phyloP scores from a whole-genome alignment of 2,329 filamentous ascomycete species.

The Chaetomium globosum region DNA sequence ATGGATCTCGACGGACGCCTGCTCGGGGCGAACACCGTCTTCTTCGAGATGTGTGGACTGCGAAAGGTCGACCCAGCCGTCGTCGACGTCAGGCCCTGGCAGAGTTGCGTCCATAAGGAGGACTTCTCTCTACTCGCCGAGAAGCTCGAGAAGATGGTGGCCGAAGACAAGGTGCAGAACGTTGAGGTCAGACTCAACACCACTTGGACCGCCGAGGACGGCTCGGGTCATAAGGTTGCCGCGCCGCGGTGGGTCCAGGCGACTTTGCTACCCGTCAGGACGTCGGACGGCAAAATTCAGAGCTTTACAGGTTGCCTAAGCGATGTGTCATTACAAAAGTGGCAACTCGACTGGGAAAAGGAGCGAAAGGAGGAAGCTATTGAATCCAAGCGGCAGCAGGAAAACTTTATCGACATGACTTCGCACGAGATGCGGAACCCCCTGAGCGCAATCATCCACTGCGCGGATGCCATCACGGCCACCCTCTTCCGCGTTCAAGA shows the following conservation, averaged over 20 bases:
- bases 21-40: constrained; percentile 56
- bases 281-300: constrained; percentile 50
- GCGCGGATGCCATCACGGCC: constrained; percentile 68
- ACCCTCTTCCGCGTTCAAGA: constrained; percentile 51
- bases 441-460: constrained; percentile 72
- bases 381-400: constrained; percentile 68
- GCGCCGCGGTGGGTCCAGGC: constrained; percentile 54
- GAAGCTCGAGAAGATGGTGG: constrained; percentile 46
- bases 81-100: constrained; percentile 49
- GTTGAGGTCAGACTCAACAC: constrained; percentile 54
- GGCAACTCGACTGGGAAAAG: constrained; percentile 55
- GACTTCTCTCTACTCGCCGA: constrained; percentile 48
- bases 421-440: constrained; percentile 76
- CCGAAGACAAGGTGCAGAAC: constrained; percentile 49
- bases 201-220: constrained; percentile 51
- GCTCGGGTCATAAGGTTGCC: constrained; percentile 47
- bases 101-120: constrained; percentile 50
- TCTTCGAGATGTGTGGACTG: constrained; percentile 57
- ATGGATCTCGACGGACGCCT: constrained; percentile 55
- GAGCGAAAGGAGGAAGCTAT: constrained; percentile 58
- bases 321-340: constrained; percentile 54
- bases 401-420: constrained; percentile 79
- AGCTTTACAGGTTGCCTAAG: constrained; percentile 55
- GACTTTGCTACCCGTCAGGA: constrained; percentile 55
- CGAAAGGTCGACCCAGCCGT: constrained; percentile 47